Evolutionary conservation across 2,329 filamentous ascomycete species (phyloP).

Genomic region (Fusarium chaquense): DNA sequence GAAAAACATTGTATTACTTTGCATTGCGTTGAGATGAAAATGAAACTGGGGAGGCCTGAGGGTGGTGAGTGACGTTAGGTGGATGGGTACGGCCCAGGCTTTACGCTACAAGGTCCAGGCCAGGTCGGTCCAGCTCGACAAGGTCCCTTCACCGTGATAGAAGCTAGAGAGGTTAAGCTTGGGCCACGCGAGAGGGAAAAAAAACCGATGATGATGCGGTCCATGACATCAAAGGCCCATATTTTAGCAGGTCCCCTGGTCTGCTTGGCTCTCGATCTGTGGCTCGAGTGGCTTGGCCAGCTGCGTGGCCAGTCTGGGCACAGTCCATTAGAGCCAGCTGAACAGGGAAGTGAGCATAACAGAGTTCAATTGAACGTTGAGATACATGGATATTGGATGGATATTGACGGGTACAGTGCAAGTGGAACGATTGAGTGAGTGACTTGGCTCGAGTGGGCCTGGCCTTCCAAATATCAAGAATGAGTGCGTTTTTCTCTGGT

Average conservation of each 20-base stretch:
- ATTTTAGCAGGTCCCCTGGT: constrained; percentile 30
- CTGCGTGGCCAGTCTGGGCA: constrained; percentile 32
- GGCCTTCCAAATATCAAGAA: constrained; percentile 1
- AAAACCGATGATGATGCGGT: constrained; percentile 37
- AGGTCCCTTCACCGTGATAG: constrained; percentile 16
- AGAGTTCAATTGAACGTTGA: neutral
- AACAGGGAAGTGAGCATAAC: constrained; percentile 33
- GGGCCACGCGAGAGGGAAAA: constrained; percentile 10
- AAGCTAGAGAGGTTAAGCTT: constrained; percentile 18
- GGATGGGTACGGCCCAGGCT: constrained; percentile 6
- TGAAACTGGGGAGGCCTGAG: constrained; percentile 11
- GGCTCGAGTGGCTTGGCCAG: constrained; percentile 39
- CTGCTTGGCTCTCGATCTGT: constrained; percentile 37
- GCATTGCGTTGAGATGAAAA: constrained; percentile 13
- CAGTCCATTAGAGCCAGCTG: constrained; percentile 44
- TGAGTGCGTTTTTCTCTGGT: constrained; percentile 9
- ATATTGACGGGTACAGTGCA: constrained; percentile 18
- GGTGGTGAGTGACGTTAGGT: constrained; percentile 25
- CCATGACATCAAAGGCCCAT: constrained; percentile 46
- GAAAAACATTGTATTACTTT: constrained; percentile 18
- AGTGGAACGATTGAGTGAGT: constrained; percentile 25
- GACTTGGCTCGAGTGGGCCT: constrained; percentile 28
- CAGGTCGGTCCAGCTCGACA: constrained; percentile 37
- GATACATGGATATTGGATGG: neutral
- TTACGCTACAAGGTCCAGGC: neutral